A percentile compares a stretch with the other conserved stretches of the same genome.
Evolutionary conservation across 1,139 yeast genomes (phyloP).

Genomic region (Taiozyma onychis): DNA sequence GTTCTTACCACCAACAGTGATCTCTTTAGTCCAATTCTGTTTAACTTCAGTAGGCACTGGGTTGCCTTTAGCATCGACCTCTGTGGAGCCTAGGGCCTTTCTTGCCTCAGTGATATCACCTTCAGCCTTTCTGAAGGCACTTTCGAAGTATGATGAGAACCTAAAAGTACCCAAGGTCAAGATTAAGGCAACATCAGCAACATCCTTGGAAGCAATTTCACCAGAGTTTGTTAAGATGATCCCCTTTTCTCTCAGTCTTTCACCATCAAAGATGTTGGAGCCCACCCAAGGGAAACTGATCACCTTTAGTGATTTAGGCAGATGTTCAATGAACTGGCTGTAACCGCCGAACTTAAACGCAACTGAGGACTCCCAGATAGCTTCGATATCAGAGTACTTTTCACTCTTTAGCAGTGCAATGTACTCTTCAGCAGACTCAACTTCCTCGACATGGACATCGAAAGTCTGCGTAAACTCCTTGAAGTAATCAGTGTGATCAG

Average conservation of each 20-base stretch:
- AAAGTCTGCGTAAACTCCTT: constrained; percentile 13
- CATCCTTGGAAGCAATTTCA: constrained; percentile 19
- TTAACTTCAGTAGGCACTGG: constrained; percentile 12
- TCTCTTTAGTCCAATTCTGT: constrained; percentile 23
- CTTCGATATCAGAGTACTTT: constrained; percentile 35
- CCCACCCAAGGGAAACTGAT: constrained; percentile 72
- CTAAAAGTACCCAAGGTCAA: constrained; percentile 59
- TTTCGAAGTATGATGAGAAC: constrained; percentile 47
- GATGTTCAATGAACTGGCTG: constrained; percentile 37
- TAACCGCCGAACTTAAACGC: constrained; percentile 52
- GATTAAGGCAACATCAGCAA: constrained; percentile 63
- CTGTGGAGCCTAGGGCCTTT: constrained; percentile 29
- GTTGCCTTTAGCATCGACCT: constrained; percentile 29
- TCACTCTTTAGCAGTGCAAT: constrained; percentile 16
- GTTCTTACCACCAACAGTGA: constrained; percentile 44
- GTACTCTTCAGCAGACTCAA: constrained; percentile 20
- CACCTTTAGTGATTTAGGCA: constrained; percentile 49
- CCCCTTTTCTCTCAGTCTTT: constrained; percentile 23
- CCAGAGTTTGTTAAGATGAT: constrained; percentile 18
- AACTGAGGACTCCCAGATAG: constrained; percentile 59
- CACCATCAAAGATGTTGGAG: constrained; percentile 52
- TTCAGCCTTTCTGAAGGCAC: constrained; percentile 29
- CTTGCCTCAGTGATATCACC: constrained; percentile 26
- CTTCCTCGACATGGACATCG: constrained; percentile 11
- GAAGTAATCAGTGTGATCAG: constrained; percentile 23